Percentiles rank a stretch among this genome's conserved stretches.
Evolutionary conservation across 805 yeast genomes (phyloP).

Genomic region (Nematodospora valgi): DNA sequence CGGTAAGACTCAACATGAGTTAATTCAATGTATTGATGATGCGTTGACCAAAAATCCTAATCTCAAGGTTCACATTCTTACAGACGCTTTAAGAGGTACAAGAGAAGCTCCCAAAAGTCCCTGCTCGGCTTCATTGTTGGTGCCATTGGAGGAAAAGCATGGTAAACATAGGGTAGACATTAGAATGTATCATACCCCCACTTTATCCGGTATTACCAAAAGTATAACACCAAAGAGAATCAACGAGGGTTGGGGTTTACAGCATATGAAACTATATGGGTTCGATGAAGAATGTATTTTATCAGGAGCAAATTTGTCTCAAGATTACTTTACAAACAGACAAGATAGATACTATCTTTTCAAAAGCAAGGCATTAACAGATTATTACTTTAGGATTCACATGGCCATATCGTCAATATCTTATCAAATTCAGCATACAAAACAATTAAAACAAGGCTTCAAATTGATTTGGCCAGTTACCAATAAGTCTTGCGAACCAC

Average conservation of each 20-base stretch:
- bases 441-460: slow-evolving; percentile 46
- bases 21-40: slow-evolving; percentile 56
- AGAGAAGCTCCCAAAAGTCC: slow-evolving; percentile 75
- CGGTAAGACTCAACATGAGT: slow-evolving; percentile 78
- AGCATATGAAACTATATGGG: slow-evolving; percentile 97
- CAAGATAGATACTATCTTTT: slow-evolving; percentile 90
- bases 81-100: slow-evolving; percentile 90
- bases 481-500: slow-evolving; percentile 68
- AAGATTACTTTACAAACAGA: slow-evolving; percentile 89
- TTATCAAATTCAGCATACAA: slow-evolving; percentile 53
- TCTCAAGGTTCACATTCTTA: slow-evolving; percentile 66
- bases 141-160: slow-evolving; percentile 59
- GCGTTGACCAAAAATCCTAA: slow-evolving; percentile 60
- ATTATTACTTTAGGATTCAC: slow-evolving; percentile 75
- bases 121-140: slow-evolving; percentile 74
- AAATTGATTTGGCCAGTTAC: slow-evolving; percentile 69
- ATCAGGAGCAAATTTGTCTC: slow-evolving; percentile 87
- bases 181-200: slow-evolving; percentile 88
- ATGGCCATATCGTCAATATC: slow-evolving; percentile 65
- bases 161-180: slow-evolving; percentile 70
- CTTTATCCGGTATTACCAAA: slow-evolving; percentile 64
- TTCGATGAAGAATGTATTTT: slow-evolving; percentile 86
- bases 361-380: slow-evolving; percentile 52
- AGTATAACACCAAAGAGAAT: slow-evolving; percentile 72
- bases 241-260: slow-evolving; percentile 90